phyloP scores from a whole-genome alignment of 139 green algal genomes.

The Picochlorum sp. region DNA sequence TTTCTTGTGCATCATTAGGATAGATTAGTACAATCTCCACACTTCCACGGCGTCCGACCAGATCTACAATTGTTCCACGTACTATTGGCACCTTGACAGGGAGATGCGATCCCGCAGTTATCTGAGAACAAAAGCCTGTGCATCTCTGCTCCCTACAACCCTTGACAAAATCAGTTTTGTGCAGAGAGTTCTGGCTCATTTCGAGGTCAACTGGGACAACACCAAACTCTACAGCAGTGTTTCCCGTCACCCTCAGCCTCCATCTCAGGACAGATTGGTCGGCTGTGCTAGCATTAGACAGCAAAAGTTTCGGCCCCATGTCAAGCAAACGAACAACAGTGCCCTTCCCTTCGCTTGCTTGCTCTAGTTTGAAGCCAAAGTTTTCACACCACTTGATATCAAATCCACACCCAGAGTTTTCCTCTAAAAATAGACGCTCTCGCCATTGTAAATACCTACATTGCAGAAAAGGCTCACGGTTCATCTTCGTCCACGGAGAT shows the following conservation, averaged over 20 bases:
- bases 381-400: constrained; percentile 13
- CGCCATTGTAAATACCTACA: constrained; percentile 27
- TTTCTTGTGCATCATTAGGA: constrained; percentile 31
- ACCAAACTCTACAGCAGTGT: constrained; percentile 62
- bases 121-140: constrained; percentile 47
- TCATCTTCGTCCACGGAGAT: not conserved
- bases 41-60: constrained; percentile 26
- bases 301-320: constrained; percentile 59
- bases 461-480: not conserved
- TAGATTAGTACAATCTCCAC: constrained; percentile 38
- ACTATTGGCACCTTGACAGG: constrained; percentile 45
- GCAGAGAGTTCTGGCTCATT: constrained; percentile 22
- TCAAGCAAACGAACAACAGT: constrained; percentile 34
- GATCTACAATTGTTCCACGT: constrained; percentile 45
- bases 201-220: constrained; percentile 26
- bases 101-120: constrained; percentile 45
- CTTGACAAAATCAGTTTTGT: constrained; percentile 23
- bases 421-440: constrained; percentile 34
- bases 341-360: not conserved
- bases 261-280: constrained; percentile 41
- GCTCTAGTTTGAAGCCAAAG: constrained; percentile 13
- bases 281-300: constrained; percentile 41
- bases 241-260: constrained; percentile 40
- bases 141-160: not conserved
- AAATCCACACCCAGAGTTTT: constrained; percentile 25